Percentiles rank a stretch among this genome's conserved stretches.
Conservation (phyloP, 352 stramenopile genomes). For the Globisporangium solare region DNA sequence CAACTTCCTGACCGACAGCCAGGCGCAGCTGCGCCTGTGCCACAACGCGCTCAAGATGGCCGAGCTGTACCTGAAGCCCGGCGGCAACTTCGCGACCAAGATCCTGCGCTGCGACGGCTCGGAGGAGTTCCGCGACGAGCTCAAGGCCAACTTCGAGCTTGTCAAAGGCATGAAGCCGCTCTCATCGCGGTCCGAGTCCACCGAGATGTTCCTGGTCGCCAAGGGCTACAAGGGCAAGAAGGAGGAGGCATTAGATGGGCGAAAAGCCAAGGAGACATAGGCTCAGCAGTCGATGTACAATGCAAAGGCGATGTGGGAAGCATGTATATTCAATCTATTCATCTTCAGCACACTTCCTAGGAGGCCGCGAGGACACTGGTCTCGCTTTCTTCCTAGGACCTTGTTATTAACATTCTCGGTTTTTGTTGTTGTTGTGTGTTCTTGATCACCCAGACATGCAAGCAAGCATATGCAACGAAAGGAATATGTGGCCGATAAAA, state of each 20-base stretch:
- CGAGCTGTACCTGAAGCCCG: constrained; percentile 70
- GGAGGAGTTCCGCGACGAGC: constrained; percentile 66
- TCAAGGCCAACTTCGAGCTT: constrained; percentile 63
- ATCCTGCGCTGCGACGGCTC: constrained; percentile 73
- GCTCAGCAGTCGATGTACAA: neutral
- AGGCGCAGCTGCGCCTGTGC: constrained; percentile 78
- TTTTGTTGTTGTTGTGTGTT: too few species aligned
- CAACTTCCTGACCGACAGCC: constrained; percentile 68
- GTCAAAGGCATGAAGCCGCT: constrained; percentile 82
- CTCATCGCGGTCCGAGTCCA: constrained; percentile 75
- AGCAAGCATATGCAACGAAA: too few species aligned
- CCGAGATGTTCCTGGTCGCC: constrained; percentile 81
- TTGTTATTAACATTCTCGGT: neutral
- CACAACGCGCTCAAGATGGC: constrained; percentile 85
- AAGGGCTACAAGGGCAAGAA: constrained; percentile 49
- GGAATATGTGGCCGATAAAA: too few species aligned
- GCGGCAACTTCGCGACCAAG: constrained; percentile 79
- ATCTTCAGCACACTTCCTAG: constrained; percentile 5
- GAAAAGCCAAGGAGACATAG: neutral
- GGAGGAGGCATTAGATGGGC: neutral
- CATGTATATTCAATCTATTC: constrained; percentile 19
- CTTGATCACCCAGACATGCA: too few species aligned
- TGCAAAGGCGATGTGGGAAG: constrained; percentile 7
- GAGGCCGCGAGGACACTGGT: neutral
- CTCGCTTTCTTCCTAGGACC: neutral